phyloP scores from a whole-genome alignment of 176 grass and related monocot genomes.

The Raddia guianensis region DNA sequence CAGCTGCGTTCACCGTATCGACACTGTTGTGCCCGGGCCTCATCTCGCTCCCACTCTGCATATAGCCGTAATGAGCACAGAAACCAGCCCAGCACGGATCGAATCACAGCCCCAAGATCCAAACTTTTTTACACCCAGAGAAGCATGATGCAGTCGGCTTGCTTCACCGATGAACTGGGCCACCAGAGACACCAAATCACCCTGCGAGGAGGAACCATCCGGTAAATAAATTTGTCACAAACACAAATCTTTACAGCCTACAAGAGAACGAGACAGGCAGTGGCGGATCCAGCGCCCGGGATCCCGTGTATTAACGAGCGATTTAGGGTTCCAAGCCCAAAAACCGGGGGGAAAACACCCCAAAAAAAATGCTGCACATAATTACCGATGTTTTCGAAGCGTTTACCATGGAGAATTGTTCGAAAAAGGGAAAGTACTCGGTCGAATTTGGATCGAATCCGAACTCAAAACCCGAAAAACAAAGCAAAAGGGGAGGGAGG shows the following conservation, averaged over 20 bases:
- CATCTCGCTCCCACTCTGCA: conserved; percentile 60
- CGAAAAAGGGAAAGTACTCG: too few species aligned
- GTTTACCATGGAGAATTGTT: too few species aligned
- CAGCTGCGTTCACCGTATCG: conserved; percentile 86
- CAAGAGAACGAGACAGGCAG: not conserved
- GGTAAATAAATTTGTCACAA: not conserved
- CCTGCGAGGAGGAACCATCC: conserved; percentile 28
- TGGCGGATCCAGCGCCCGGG: too few species aligned
- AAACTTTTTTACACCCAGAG: conserved; percentile 11
- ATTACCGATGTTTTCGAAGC: too few species aligned
- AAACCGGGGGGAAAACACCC: too few species aligned
- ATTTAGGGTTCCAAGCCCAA: too few species aligned
- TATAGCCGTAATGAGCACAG: not conserved
- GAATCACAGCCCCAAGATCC: conserved; percentile 30
- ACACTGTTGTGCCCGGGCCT: conserved; percentile 70
- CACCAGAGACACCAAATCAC: not conserved
- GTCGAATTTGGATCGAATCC: too few species aligned
- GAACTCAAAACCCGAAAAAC: too few species aligned
- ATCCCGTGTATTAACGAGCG: too few species aligned
- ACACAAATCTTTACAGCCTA: not conserved
- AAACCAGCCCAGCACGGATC: not conserved
- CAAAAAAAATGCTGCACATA: too few species aligned
- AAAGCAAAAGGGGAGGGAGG: too few species aligned
- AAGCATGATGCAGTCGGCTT: not conserved
- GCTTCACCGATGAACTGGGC: not conserved